Evolutionary conservation across 148 eudicot genomes (phyloP).

Genomic region (Persicaria tinctoria): DNA sequence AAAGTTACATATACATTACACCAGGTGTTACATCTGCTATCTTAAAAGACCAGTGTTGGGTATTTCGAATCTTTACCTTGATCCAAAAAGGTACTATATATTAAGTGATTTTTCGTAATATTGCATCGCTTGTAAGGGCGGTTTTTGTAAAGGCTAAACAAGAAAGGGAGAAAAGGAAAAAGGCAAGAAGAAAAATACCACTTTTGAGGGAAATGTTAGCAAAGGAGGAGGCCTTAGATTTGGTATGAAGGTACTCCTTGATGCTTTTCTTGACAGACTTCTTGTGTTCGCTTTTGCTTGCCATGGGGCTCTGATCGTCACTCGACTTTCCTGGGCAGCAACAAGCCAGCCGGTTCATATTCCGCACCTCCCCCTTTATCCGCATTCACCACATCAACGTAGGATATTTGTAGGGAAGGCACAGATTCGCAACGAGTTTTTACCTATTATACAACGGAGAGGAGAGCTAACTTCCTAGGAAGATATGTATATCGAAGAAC

Average conservation of each 20-base stretch:
- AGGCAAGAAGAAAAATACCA: constrained; percentile 28
- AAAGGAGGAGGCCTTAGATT: constrained; percentile 38
- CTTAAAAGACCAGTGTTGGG: no score
- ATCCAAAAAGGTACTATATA: no score
- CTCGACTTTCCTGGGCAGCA: constrained; percentile 23
- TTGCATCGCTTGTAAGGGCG: no score
- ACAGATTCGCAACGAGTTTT: not conserved
- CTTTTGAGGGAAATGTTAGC: constrained; percentile 64
- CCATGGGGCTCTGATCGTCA: not conserved
- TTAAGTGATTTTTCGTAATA: no score
- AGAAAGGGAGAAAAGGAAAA: not conserved
- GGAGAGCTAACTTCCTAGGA: not conserved
- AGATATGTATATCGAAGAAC: not conserved
- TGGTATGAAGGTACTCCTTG: constrained; percentile 27
- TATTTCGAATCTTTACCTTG: no score
- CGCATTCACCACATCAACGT: not conserved
- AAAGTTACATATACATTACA: no score
- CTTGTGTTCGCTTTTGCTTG: not conserved
- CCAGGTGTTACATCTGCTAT: no score
- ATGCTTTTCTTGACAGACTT: constrained; percentile 42
- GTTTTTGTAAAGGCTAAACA: no score
- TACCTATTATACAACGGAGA: not conserved
- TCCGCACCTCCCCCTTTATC: constrained; percentile 10
- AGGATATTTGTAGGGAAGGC: not conserved
- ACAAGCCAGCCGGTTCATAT: constrained; percentile 39